These are phyloP conservation scores for Fusarium domesticum DNA, from an alignment of 2,329 filamentous ascomycete species.

Conservation along the genomic window DNA sequence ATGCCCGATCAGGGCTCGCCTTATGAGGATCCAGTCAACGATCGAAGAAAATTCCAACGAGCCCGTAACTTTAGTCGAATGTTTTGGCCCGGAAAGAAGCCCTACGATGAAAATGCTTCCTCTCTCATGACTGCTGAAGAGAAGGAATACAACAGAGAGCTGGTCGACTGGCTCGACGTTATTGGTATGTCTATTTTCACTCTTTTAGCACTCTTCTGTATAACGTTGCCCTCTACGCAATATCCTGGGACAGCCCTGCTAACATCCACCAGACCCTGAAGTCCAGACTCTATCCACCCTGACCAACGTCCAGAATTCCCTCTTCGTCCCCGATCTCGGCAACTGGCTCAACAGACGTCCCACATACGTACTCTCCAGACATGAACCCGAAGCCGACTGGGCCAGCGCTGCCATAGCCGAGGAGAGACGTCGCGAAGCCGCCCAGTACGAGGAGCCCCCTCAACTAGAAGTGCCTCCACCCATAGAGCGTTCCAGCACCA, in stretches of 20 bases:
- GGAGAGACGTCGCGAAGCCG: slow-evolving; percentile 15
- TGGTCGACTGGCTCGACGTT: slow-evolving; percentile 41
- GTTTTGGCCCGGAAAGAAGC: slow-evolving; percentile 27
- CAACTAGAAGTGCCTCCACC: slow-evolving; percentile 16
- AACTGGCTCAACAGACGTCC: slow-evolving; percentile 71
- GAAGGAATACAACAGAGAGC: slow-evolving; percentile 38
- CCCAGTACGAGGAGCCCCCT: not conserved
- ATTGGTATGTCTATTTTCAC: slow-evolving; percentile 31
- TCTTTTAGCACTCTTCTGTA: not conserved
- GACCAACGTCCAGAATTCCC: slow-evolving; percentile 86
- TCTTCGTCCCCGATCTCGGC: slow-evolving; percentile 82
- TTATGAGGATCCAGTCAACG: not conserved
- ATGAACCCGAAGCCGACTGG: slow-evolving; percentile 28
- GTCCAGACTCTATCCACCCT: slow-evolving; percentile 78
- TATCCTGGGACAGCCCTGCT: no score
- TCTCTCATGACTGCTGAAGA: slow-evolving; percentile 9
- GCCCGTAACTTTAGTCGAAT: slow-evolving; percentile 27
- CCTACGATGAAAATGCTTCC: not conserved
- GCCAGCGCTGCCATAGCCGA: slow-evolving; percentile 19
- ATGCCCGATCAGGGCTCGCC: slow-evolving; percentile 21
- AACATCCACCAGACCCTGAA: slow-evolving; percentile 63
- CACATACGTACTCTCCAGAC: slow-evolving; percentile 68
- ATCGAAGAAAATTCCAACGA: slow-evolving; percentile 9
- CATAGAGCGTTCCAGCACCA: slow-evolving; percentile 50
- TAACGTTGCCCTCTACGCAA: no score